Evolutionary conservation across 768 basidiomycete genomes (phyloP), one percentile per base, ranked within the genome.

Genomic region (Boletus rubescentipes): DNA sequence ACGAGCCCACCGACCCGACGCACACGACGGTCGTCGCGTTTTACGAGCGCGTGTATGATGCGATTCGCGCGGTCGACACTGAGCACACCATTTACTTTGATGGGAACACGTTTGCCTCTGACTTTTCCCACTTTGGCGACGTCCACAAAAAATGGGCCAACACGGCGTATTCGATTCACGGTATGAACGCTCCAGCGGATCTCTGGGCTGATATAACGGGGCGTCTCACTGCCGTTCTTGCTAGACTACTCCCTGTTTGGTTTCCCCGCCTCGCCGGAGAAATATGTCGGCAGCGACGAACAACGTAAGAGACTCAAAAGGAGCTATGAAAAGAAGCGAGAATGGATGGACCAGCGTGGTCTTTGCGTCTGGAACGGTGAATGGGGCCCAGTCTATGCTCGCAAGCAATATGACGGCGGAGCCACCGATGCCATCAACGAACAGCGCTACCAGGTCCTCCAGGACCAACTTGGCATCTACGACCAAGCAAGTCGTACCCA

Each of bases 381-480:
- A 68, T 91, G 84, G 79, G 91, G 91, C 18, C 89, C 89, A 3
- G 89, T 92, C 21, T 92, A 91, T 58, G 86, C 87, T 4, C 73
- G 86, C 57, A 72, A 72, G 67, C 76, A 81, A 47, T 83, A 79
- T 55, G 81, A 83, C 4, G 84, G 86, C 3, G 77, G 75, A 2
- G 69, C 72, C 45, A 87, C 83, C 50, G 84, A 90, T 26, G 61
- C 63, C 39, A 87, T 89, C 71, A 92, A 93, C 70, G 75, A 79
- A 55, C 65, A 61, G 16, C 74, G 90, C 23, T 87, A 84, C 70
- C 73, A 70, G 15, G 87, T 90, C 6, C 77, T 91, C 54, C 77
- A 84, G 53, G 86, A 89, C 63, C 91, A 93, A 64, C 73, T 93
- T 20, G 73, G 73, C 36, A 82, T 92, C 53, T 92, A 92, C 71